Base-by-base conservation (phyloP, 805 yeast species). In the Saturnispora gosingensis region DNA sequence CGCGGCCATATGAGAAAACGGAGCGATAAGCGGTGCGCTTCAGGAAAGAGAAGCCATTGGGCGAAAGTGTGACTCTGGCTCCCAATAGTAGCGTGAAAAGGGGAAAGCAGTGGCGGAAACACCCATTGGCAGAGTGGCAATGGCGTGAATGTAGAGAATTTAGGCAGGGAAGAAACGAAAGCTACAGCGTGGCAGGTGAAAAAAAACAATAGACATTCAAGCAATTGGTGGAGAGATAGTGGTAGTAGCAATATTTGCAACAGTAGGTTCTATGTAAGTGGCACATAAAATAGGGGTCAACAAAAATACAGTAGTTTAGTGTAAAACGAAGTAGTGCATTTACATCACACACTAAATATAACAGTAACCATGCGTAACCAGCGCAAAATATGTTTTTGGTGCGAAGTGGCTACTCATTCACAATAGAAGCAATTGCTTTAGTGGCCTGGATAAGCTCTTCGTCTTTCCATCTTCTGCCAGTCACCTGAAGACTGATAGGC, bases 401-500 rank as follows among this genome's bases (percentile, higher is more conserved):
- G 5, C 9, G 34, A 18, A 18, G 35, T 18, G 8, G 35, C 43
- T 49, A 45, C 11, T 46, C 25, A 62, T 55, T 67, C 59, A 63
- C 50, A 27, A 68, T 60, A 18, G 65, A 63, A 20, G 65, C 70
- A 30, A 76, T 57, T n/a, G 69, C 66, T 56, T 69, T 70, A 5
- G 75, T 67, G 5, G 75, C 76, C 43, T 73, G 73, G 43, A 77
- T 69, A 7, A 73, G 68, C 18, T 67, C 70, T 57, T 77, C 82
- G 56, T 77, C 81, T 22, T 66, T 65, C 67, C 72, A 77, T 45
- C 81, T 66, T 59, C 70, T 72, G 27, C 81, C 82, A 15, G 73
- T 71, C 40, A 78, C 64, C 49, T 78, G 80, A 55, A 78, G 63
- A 3, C 71, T 73, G 46, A 78, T 72, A 15, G 82, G 82, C 28